Evolutionary conservation across 257 asterid species (phyloP).

Genomic region (Solanum ossicruentum): DNA sequence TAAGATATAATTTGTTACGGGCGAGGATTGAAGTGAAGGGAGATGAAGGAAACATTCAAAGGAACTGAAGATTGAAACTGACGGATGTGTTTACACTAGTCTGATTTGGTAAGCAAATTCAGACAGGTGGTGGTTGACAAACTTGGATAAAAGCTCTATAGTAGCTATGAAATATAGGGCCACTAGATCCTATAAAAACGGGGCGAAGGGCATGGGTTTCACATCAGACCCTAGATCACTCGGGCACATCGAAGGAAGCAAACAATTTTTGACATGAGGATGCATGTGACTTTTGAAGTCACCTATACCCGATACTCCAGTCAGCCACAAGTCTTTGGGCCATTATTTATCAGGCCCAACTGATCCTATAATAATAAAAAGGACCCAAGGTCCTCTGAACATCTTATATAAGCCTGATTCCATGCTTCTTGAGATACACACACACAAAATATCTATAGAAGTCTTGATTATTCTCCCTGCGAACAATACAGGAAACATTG

Average conservation of each 20-base stretch:
- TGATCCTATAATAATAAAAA: neutral
- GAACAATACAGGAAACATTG: neutral
- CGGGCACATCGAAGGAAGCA: neutral
- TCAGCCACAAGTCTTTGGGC: neutral
- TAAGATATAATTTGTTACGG: neutral
- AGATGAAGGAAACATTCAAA: neutral
- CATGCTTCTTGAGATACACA: neutral
- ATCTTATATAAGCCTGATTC: neutral
- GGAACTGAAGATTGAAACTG: neutral
- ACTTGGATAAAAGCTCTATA: neutral
- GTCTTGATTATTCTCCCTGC: neutral
- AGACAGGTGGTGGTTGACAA: neutral
- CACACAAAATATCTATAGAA: neutral
- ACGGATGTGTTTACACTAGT: neutral
- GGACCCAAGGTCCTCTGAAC: neutral
- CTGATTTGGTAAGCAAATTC: neutral
- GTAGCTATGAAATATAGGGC: neutral
- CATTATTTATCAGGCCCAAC: neutral
- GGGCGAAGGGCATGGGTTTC: neutral
- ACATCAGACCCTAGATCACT: neutral
- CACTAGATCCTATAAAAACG: neutral
- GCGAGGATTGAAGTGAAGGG: neutral
- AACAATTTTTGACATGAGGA: neutral
- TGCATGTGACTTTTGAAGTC: neutral
- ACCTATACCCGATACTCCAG: neutral